These are phyloP conservation scores for Saccharomycopsis microspora DNA, from an alignment of 805 yeast species.

Conservation along the genomic window DNA sequence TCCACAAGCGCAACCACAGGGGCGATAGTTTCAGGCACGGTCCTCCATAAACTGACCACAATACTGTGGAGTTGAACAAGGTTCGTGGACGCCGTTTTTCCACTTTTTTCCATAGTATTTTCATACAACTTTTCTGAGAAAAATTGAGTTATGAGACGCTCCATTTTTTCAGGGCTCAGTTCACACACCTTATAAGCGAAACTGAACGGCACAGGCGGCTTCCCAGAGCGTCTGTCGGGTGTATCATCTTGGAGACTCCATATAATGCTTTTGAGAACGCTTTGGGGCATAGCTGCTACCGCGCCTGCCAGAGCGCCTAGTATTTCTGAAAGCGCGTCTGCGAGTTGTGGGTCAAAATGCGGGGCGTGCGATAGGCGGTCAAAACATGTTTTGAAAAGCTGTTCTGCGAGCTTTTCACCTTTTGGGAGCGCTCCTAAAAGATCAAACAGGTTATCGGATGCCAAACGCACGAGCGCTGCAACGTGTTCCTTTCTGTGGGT, in stretches of 20 bases:
- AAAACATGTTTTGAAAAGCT: constrained; percentile 53
- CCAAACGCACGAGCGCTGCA: constrained; percentile 53
- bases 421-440: constrained; percentile 66
- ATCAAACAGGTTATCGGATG: constrained; percentile 67
- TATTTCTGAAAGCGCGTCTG: constrained; percentile 56
- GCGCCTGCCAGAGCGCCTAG: constrained; percentile 67
- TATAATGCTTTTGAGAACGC: constrained; percentile 50
- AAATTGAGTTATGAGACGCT: constrained; percentile 66
- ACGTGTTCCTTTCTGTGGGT: constrained; percentile 54
- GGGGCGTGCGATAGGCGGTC: constrained; percentile 27
- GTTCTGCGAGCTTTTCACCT: constrained; percentile 40
- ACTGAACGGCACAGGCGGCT: constrained; percentile 51
- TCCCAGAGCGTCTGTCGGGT: neutral
- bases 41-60: constrained; percentile 60
- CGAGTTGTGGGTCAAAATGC: constrained; percentile 40
- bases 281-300: constrained; percentile 48
- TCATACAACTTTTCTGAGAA: constrained; percentile 68
- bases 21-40: constrained; percentile 61
- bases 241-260: constrained; percentile 39
- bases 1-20: constrained; percentile 72
- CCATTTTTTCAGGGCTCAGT: constrained; percentile 58
- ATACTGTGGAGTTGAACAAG: constrained; percentile 53
- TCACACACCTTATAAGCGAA: constrained; percentile 40
- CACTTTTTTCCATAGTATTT: constrained; percentile 19
- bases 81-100: constrained; percentile 24